These are phyloP conservation scores for Verticillium nonalfalfae DNA, from an alignment of 2,329 filamentous ascomycete genomes.

Conservation along the genomic window DNA sequence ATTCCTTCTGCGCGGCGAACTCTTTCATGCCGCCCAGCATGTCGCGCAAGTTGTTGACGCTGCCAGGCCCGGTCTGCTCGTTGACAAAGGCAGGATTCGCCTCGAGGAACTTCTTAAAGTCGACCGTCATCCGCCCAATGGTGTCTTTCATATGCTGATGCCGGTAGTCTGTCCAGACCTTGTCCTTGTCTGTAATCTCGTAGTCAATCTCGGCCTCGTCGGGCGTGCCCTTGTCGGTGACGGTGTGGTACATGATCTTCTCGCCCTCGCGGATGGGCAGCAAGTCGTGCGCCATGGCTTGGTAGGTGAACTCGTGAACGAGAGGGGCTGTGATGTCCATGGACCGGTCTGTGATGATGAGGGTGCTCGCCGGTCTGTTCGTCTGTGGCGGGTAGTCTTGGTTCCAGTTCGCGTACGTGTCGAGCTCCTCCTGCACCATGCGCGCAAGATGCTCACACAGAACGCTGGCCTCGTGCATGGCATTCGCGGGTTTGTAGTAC, in stretches of 20 bases:
- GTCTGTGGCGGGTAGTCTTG: conserved; percentile 77
- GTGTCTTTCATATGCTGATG: conserved; percentile 98
- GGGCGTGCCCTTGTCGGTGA: conserved; percentile 65
- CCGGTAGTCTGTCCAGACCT: conserved; percentile 90
- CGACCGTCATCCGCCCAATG: conserved; percentile 84
- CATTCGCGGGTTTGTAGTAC: conserved; percentile 73
- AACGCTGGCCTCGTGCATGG: conserved; percentile 80
- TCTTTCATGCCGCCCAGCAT: conserved; percentile 94
- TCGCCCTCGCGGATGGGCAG: conserved; percentile 83
- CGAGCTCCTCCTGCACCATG: conserved; percentile 87
- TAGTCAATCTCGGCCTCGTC: conserved; percentile 80
- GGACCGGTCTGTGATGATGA: conserved; percentile 84
- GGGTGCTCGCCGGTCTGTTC: conserved; percentile 69
- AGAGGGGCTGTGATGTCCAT: conserved; percentile 89
- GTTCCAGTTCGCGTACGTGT: conserved; percentile 81
- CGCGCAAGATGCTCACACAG: conserved; percentile 82
- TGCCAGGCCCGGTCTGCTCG: conserved; percentile 61
- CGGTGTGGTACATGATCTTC: conserved; percentile 78
- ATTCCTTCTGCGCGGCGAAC: conserved; percentile 92
- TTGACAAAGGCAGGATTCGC: conserved; percentile 91
- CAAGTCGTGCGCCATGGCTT: conserved; percentile 95
- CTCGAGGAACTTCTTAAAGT: conserved; percentile 87
- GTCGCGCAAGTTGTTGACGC: conserved; percentile 86
- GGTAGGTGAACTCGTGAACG: conserved; percentile 95
- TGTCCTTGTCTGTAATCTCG: conserved; percentile 85